Conservation (phyloP, 495 filamentous ascomycete genomes). For the Penicillium samsonianum region DNA sequence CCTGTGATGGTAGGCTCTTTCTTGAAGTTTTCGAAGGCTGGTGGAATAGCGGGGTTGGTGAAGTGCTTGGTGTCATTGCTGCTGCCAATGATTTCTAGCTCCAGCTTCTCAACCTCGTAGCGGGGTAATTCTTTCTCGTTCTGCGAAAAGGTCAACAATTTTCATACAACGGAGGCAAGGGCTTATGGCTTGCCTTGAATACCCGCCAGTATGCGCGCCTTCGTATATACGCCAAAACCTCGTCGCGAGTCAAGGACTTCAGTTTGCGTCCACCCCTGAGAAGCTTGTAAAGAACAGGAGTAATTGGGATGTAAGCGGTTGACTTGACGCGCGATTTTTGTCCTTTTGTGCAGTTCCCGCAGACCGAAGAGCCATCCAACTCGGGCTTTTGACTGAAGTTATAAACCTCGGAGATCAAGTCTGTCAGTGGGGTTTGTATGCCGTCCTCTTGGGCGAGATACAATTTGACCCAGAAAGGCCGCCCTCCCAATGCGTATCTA, state of each 20-base stretch:
- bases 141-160: neutral
- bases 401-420: constrained; percentile 15
- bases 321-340: constrained; percentile 3
- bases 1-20: constrained; percentile 13
- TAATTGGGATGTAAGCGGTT: constrained; percentile 14
- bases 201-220: constrained; percentile 16
- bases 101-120: constrained; percentile 12
- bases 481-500: constrained; percentile 16
- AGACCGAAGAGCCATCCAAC: constrained; percentile 5
- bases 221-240: constrained; percentile 4
- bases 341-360: constrained; percentile 7
- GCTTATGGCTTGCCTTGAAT: constrained; percentile 1
- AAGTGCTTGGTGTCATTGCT: constrained; percentile 14
- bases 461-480: constrained; percentile 13
- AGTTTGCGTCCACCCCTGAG: constrained; percentile 8
- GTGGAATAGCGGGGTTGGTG: constrained; percentile 5
- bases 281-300: constrained; percentile 10
- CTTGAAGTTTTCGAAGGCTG: constrained; percentile 11
- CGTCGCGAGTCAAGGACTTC: constrained; percentile 5
- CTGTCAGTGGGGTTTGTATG: constrained; percentile 4
- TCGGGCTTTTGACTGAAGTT: constrained; percentile 16
- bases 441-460: constrained; percentile 14
- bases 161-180: neutral
- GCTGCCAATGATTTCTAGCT: constrained; percentile 16
- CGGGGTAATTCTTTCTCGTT: constrained; percentile 12